phyloP scores from a whole-genome alignment of 164 flowering plant genomes.

The Umbellularia californica region DNA sequence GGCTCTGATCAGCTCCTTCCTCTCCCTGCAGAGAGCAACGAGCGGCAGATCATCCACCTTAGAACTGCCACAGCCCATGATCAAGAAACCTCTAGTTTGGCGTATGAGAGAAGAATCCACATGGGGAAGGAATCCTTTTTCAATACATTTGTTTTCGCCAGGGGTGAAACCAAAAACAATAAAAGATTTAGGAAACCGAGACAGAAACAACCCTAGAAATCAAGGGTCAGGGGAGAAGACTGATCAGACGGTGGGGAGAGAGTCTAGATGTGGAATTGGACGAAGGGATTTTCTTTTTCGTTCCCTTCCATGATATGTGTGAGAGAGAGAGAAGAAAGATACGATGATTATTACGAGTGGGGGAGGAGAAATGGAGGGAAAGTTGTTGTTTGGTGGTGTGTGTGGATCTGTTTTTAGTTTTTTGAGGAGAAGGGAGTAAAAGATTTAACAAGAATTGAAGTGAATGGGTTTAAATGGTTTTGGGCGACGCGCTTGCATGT shows the following conservation, averaged over 20 bases:
- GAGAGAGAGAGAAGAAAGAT: too few relatives aligned
- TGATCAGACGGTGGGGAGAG: too few relatives aligned
- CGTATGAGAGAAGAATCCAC: too few relatives aligned
- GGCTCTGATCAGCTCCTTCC: slow-evolving; percentile 60
- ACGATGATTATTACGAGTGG: too few relatives aligned
- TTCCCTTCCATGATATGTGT: too few relatives aligned
- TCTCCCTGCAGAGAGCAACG: slow-evolving; percentile 72
- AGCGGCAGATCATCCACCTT: slow-evolving; percentile 63
- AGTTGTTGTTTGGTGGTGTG: background rate
- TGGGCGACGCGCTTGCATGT: background rate
- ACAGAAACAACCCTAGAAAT: too few relatives aligned
- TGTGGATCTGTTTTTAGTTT: background rate
- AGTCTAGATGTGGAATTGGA: too few relatives aligned
- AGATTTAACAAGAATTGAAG: background rate
- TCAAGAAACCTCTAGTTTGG: too few relatives aligned
- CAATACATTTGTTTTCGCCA: background rate
- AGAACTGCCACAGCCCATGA: slow-evolving; percentile 82
- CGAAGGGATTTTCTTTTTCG: too few relatives aligned
- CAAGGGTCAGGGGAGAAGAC: too few relatives aligned
- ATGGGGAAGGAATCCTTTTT: slow-evolving; percentile 8
- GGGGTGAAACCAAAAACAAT: background rate
- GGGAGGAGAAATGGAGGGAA: too few relatives aligned
- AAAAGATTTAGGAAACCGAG: too few relatives aligned
- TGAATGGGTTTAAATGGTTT: background rate
- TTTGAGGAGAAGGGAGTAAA: background rate